phyloP scores from a whole-genome alignment of 805 yeast species.

The Blastobotrys terrestris region DNA sequence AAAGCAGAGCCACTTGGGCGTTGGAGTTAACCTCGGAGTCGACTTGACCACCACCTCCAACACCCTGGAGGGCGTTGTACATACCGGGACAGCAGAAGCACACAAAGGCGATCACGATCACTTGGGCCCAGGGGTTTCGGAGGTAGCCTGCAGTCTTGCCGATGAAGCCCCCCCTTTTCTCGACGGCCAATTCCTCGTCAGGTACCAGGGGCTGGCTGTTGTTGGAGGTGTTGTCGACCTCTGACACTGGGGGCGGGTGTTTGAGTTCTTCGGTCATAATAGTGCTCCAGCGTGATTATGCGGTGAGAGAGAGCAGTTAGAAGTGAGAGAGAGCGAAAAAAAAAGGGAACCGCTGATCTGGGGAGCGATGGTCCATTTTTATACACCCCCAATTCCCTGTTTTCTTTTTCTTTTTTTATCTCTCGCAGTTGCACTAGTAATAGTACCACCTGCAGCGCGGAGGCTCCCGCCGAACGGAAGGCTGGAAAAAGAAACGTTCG shows the following conservation, averaged over 20 bases:
- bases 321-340: no score
- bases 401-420: not conserved
- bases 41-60: conserved; percentile 32
- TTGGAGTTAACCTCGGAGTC: conserved; percentile 26
- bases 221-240: not conserved
- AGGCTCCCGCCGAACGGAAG: not conserved
- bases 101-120: conserved; percentile 24
- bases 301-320: not conserved
- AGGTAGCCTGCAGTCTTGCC: not conserved
- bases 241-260: not conserved
- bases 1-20: conserved; percentile 27
- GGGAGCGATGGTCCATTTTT: not conserved
- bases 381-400: not conserved
- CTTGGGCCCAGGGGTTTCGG: conserved; percentile 23
- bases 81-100: conserved; percentile 33
- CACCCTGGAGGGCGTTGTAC: conserved; percentile 29
- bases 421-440: no score
- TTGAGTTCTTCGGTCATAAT: not conserved
- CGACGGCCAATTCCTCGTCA: not conserved
- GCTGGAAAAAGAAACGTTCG: not conserved
- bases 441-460: not conserved
- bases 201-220: not conserved
- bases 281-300: no score
- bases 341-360: not conserved
- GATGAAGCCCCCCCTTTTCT: conserved; percentile 1